phyloP scores from a whole-genome alignment of 2,329 filamentous ascomycete genomes.

The Gnomoniopsis smithogilvyi region DNA sequence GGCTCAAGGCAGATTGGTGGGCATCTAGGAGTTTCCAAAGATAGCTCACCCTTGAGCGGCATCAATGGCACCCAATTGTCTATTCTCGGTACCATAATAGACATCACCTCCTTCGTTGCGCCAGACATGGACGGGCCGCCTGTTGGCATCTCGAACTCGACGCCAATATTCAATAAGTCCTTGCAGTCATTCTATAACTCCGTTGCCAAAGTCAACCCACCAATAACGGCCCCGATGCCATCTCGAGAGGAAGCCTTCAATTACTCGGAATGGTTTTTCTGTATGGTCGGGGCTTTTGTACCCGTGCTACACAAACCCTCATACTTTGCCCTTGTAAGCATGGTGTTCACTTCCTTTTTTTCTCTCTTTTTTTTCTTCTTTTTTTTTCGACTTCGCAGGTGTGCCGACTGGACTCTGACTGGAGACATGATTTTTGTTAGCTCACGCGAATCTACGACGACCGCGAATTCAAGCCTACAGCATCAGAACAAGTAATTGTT shows the following conservation, averaged over 20 bases:
- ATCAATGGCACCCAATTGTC: constrained; percentile 75
- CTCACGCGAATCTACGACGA: constrained; percentile 69
- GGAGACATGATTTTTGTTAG: constrained; percentile 32
- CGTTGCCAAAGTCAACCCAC: constrained; percentile 57
- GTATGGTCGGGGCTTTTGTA: constrained; percentile 67
- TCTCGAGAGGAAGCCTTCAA: constrained; percentile 61
- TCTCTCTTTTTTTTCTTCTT: too few species aligned
- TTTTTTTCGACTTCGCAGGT: too few species aligned
- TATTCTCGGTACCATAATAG: constrained; percentile 75
- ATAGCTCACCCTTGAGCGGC: constrained; percentile 64
- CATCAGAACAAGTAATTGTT: constrained; percentile 65
- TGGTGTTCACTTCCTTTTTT: constrained; percentile 8
- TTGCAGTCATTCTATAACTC: constrained; percentile 68
- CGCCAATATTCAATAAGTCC: constrained; percentile 66
- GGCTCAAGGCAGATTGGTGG: constrained; percentile 50
- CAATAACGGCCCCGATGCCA: constrained; percentile 58
- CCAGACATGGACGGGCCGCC: constrained; percentile 62
- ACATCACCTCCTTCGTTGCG: constrained; percentile 69
- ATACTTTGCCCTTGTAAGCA: constrained; percentile 63
- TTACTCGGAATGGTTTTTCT: constrained; percentile 74
- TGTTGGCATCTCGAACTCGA: constrained; percentile 35
- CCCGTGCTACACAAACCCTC: constrained; percentile 76
- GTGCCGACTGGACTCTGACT: background rate
- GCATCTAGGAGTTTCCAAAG: constrained; percentile 63
- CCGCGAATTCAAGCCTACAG: constrained; percentile 55